phyloP scores from a whole-genome alignment of 495 filamentous ascomycete species.

The Daldinia caldariorum region DNA sequence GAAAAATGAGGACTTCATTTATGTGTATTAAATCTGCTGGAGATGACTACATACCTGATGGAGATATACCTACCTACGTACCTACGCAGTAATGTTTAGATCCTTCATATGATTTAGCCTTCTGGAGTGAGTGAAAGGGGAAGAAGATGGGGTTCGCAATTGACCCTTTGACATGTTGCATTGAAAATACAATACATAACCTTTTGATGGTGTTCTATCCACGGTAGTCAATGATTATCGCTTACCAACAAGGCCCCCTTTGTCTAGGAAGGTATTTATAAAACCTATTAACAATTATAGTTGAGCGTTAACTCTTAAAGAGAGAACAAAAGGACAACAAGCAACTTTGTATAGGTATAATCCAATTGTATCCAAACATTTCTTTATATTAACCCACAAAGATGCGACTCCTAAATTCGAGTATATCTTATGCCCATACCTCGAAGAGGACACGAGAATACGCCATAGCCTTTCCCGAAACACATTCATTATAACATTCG shows the following conservation, averaged over 20 bases:
- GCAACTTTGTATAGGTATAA: neutral
- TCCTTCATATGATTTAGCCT: too few species aligned
- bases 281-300: neutral
- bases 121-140: neutral
- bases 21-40: constrained; percentile 57
- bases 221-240: neutral
- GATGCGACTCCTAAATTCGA: neutral
- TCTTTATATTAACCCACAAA: constrained; percentile 8
- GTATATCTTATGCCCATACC: neutral
- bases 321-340: neutral
- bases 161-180: neutral
- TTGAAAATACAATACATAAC: neutral
- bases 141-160: neutral
- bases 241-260: constrained; percentile 2
- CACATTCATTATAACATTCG: constrained; percentile 6
- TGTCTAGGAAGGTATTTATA: neutral
- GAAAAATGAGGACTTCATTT: constrained; percentile 68
- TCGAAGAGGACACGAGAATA: neutral
- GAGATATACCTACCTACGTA: too few species aligned
- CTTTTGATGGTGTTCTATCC: neutral
- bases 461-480: constrained; percentile 9
- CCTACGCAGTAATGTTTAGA: too few species aligned
- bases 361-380: neutral
- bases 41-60: too few species aligned
- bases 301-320: neutral